Conservation (phyloP, 2,329 filamentous ascomycete species). For the Cladophialophora carrionii region DNA sequence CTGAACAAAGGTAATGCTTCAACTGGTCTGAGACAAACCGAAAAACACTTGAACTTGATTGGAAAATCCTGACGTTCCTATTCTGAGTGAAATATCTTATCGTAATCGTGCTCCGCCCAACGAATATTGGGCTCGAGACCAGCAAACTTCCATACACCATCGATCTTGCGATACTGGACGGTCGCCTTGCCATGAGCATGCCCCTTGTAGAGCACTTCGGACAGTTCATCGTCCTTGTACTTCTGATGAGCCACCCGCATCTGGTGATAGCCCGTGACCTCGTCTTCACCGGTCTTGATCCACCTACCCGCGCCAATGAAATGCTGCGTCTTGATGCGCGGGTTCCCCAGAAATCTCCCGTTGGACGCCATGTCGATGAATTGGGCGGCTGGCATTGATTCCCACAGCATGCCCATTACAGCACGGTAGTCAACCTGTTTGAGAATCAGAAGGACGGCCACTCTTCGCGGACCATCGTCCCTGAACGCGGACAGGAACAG, state of each 20-base stretch:
- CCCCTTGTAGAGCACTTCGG: slow-evolving; percentile 65
- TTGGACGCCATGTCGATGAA: slow-evolving; percentile 74
- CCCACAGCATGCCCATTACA: slow-evolving; percentile 51
- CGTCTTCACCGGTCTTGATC: slow-evolving; percentile 61
- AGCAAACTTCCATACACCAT: slow-evolving; percentile 66
- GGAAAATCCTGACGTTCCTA: slow-evolving; percentile 41
- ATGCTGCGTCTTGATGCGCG: slow-evolving; percentile 14
- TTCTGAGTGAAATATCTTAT: slow-evolving; percentile 56
- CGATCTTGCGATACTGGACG: slow-evolving; percentile 61
- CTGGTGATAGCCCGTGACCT: slow-evolving; percentile 64
- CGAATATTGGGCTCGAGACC: slow-evolving; percentile 60
- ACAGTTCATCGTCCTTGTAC: slow-evolving; percentile 68
- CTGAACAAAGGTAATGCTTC: too few relatives aligned
- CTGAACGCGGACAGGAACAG: background rate
- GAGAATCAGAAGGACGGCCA: background rate
- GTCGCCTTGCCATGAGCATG: slow-evolving; percentile 53
- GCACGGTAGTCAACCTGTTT: slow-evolving; percentile 15
- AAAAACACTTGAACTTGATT: background rate
- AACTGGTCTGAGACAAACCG: too few relatives aligned
- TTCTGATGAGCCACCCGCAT: slow-evolving; percentile 53
- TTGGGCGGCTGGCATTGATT: slow-evolving; percentile 69
- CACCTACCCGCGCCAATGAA: slow-evolving; percentile 53
- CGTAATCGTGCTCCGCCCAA: slow-evolving; percentile 63
- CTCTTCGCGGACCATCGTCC: too few relatives aligned
- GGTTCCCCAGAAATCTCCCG: slow-evolving; percentile 71